phyloP scores from a whole-genome alignment of 805 yeast genomes.

The Wickerhamomyces pijperi region DNA sequence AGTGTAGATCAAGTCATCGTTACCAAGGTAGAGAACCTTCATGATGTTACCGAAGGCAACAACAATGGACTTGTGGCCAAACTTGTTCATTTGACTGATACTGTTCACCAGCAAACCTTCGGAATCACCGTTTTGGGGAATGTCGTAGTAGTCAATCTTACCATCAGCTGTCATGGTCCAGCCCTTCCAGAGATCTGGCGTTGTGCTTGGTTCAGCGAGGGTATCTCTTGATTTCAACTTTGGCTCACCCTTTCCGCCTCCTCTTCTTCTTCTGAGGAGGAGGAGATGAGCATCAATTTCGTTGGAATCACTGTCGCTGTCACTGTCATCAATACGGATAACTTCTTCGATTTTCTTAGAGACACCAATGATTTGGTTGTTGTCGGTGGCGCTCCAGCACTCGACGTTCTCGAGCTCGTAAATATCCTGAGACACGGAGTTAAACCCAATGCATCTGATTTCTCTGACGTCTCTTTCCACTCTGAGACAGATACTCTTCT shows the following conservation, averaged over 20 bases:
- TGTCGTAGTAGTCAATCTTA: slow-evolving; percentile 42
- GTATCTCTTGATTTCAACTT: slow-evolving; percentile 2
- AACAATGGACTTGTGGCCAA: slow-evolving; percentile 70
- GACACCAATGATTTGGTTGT: slow-evolving; percentile 66
- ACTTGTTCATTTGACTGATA: slow-evolving; percentile 52
- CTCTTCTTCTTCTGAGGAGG: slow-evolving; percentile 13
- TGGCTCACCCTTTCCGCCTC: neutral
- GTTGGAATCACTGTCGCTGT: neutral
- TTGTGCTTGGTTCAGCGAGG: slow-evolving; percentile 19
- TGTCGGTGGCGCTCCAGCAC: slow-evolving; percentile 71
- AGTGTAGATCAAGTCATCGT: slow-evolving; percentile 56
- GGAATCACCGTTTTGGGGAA: slow-evolving; percentile 33
- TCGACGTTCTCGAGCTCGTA: slow-evolving; percentile 59
- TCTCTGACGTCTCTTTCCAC: slow-evolving; percentile 91
- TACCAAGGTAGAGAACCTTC: slow-evolving; percentile 66
- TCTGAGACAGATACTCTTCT: slow-evolving; percentile 71
- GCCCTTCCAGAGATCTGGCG: slow-evolving; percentile 59
- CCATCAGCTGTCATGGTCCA: slow-evolving; percentile 71
- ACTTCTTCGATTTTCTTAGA: slow-evolving; percentile 29
- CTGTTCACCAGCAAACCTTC: slow-evolving; percentile 39
- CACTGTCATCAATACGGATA: neutral
- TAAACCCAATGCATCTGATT: slow-evolving; percentile 81
- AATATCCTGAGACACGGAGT: slow-evolving; percentile 57
- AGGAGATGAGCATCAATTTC: slow-evolving; percentile 8
- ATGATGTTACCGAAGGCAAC: slow-evolving; percentile 65